A percentile compares a stretch with the other conserved stretches of the same genome.
Conservation (phyloP, 139 green algal species). For the Chlorella sp. region DNA sequence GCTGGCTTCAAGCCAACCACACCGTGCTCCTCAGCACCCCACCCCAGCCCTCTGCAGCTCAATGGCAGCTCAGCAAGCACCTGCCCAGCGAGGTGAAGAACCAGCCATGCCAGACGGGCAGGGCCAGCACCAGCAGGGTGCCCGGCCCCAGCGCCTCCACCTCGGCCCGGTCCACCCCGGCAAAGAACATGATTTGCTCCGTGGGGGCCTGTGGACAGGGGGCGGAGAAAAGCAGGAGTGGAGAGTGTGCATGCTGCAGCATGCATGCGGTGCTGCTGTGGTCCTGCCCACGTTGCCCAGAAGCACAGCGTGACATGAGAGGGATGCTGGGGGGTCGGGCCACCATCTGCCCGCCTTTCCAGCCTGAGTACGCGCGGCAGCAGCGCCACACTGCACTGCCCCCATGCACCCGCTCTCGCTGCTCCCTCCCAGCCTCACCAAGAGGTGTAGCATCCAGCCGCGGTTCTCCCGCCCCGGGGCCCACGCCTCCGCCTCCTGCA, state of each 20-base stretch:
- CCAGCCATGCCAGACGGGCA: conserved; percentile 26
- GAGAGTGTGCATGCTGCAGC: too few species aligned
- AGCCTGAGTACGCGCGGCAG: too few species aligned
- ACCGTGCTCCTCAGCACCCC: too few species aligned
- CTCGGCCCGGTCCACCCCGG: background rate
- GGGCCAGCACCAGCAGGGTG: conserved; percentile 22
- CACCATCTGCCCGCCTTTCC: too few species aligned
- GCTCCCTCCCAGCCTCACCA: conserved; percentile 1
- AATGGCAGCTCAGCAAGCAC: background rate
- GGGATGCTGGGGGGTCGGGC: too few species aligned
- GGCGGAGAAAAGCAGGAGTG: too few species aligned
- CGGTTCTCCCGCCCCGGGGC: background rate
- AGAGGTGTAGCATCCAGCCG: conserved; percentile 16
- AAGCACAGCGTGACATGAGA: too few species aligned
- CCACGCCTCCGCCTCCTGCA: background rate
- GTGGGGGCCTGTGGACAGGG: background rate
- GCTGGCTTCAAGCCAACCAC: too few species aligned
- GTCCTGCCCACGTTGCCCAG: too few species aligned
- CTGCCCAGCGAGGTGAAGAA: background rate
- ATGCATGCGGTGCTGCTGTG: too few species aligned
- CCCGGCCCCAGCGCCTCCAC: background rate
- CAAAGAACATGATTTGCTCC: background rate
- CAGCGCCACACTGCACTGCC: too few species aligned
- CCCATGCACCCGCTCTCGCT: too few species aligned
- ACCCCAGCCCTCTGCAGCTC: background rate